Evolutionary conservation across 116 monocot species (phyloP).

Genomic region (Phalaenopsis hybrid): DNA sequence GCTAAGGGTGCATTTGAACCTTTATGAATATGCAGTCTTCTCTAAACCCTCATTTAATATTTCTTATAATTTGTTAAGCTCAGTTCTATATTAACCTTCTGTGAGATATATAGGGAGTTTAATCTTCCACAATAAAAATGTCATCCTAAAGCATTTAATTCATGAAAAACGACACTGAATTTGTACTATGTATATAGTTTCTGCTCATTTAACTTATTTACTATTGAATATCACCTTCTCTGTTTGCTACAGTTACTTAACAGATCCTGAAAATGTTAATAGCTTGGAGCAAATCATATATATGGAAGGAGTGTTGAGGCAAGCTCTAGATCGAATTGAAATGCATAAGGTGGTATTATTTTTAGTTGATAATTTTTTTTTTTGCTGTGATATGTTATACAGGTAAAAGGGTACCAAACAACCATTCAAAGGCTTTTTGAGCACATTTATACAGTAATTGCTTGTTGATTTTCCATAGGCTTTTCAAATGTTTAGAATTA

Average conservation of each 20-base stretch:
- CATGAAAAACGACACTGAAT: too few relatives aligned
- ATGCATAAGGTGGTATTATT: conserved; percentile 41
- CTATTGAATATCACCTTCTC: not conserved
- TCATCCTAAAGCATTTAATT: too few relatives aligned
- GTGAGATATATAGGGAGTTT: too few relatives aligned
- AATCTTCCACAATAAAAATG: too few relatives aligned
- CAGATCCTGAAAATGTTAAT: conserved; percentile 45
- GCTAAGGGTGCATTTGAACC: too few relatives aligned
- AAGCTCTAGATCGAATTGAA: conserved; percentile 39
- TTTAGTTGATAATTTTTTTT: not conserved
- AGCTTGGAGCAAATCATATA: conserved; percentile 54
- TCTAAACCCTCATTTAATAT: too few relatives aligned
- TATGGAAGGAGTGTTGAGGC: conserved; percentile 52
- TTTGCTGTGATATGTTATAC: not conserved
- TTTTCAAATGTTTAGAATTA: not conserved
- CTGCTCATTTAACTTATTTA: not conserved
- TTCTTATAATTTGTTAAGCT: too few relatives aligned
- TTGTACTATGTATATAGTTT: not conserved
- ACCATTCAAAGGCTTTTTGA: not conserved
- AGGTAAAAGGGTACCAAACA: not conserved
- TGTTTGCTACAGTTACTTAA: conserved; percentile 41
- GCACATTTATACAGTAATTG: not conserved
- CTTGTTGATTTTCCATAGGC: not conserved
- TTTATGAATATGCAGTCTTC: too few relatives aligned
- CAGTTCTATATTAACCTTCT: too few relatives aligned